Conservation (phyloP, 805 yeast species). For the Candida succiphila region DNA sequence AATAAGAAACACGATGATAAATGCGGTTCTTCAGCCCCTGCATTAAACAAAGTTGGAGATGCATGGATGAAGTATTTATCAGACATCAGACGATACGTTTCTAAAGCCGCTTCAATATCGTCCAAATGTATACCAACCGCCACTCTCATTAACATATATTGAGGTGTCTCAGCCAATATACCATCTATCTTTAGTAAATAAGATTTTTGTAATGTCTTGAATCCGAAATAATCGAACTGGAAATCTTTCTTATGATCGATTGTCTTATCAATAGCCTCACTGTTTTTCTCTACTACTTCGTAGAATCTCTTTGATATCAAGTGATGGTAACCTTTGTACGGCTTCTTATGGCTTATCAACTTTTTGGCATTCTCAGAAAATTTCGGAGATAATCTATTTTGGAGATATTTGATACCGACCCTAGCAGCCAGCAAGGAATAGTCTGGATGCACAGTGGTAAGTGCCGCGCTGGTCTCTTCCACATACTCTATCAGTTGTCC, state of each 20-base stretch:
- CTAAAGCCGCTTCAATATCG: slow-evolving; percentile 54
- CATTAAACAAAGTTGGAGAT: slow-evolving; percentile 89
- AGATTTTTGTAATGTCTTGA: slow-evolving; percentile 85
- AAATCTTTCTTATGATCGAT: slow-evolving; percentile 68
- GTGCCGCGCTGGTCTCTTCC: slow-evolving; percentile 90
- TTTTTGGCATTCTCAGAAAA: slow-evolving; percentile 65
- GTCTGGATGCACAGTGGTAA: slow-evolving; percentile 93
- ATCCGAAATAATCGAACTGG: slow-evolving; percentile 75
- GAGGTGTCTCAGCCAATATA: slow-evolving; percentile 81
- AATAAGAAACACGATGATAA: slow-evolving; percentile 89
- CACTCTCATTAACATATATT: slow-evolving; percentile 83
- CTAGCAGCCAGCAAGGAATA: slow-evolving; percentile 89
- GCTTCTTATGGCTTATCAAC: slow-evolving; percentile 61
- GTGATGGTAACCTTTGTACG: slow-evolving; percentile 52
- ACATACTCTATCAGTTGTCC: slow-evolving; percentile 36
- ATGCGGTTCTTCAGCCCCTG: slow-evolving; percentile 80
- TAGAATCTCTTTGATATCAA: slow-evolving; percentile 55
- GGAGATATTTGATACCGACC: slow-evolving; percentile 75
- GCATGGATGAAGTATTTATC: slow-evolving; percentile 85
- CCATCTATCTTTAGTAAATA: slow-evolving; percentile 62
- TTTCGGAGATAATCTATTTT: slow-evolving; percentile 69
- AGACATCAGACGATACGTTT: slow-evolving; percentile 86
- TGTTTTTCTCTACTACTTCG: slow-evolving; percentile 46
- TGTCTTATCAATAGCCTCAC: slow-evolving; percentile 54
- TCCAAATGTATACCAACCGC: slow-evolving; percentile 82